Evolutionary conservation across 768 basidiomycete species (phyloP).

Genomic region (Coprinellus aureogranulatus): DNA sequence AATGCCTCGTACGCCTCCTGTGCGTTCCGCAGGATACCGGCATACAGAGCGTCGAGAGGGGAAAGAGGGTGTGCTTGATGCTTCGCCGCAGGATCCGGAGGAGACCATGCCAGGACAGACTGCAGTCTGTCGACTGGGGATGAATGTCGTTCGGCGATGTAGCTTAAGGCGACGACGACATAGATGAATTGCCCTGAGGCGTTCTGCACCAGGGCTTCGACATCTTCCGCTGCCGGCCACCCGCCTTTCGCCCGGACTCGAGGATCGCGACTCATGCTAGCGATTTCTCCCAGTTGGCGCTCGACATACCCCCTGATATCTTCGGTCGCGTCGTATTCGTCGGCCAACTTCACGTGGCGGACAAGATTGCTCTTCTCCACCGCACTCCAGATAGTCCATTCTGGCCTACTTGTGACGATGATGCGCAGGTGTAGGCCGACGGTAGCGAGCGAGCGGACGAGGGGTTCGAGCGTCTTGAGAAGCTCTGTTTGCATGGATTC

Average conservation of each 20-base stretch:
- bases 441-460: not conserved
- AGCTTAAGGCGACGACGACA: constrained; percentile 10
- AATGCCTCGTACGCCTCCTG: not conserved
- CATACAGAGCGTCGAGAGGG: constrained; percentile 4
- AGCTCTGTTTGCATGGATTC: constrained; percentile 7
- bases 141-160: constrained; percentile 10
- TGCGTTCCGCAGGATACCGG: not conserved
- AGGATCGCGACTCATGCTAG: not conserved
- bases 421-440: not conserved
- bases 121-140: not conserved
- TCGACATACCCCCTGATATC: not conserved
- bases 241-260: not conserved
- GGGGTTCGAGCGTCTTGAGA: constrained; percentile 5
- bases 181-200: constrained; percentile 15
- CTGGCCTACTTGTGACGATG: not conserved
- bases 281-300: constrained; percentile 1
- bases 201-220: constrained; percentile 4
- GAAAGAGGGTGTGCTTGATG: not conserved
- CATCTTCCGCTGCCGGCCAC: constrained; percentile 11
- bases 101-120: not conserved
- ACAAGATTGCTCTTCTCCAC: too few species aligned
- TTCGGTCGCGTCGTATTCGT: not conserved
- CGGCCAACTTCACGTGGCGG: too few species aligned
- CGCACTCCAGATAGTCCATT: not conserved
- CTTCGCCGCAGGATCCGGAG: too few species aligned